Percentiles rank a stretch among this genome's conserved stretches.
Conservation (phyloP, 2,329 filamentous ascomycete genomes). For the Xylaria sp. region DNA sequence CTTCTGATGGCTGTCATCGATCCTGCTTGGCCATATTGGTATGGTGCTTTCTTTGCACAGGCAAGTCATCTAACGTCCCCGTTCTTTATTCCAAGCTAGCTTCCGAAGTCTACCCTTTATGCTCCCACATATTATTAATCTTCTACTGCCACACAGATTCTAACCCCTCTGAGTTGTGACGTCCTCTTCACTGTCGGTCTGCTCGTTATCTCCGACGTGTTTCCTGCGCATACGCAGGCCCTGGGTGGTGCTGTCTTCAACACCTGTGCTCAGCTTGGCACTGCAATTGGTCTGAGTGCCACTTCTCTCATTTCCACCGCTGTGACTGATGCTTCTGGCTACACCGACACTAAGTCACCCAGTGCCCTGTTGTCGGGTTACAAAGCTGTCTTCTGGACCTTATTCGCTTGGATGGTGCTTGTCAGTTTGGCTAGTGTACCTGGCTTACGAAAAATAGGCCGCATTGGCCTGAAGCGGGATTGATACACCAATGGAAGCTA, state of each 20-base stretch:
- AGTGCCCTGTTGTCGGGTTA: slow-evolving; percentile 19
- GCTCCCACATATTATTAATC: not conserved
- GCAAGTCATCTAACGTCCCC: not conserved
- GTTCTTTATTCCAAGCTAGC: not conserved
- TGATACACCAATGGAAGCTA: no score
- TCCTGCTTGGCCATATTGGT: slow-evolving; percentile 57
- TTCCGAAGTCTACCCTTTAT: no score
- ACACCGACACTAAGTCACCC: slow-evolving; percentile 3
- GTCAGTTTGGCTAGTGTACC: not conserved
- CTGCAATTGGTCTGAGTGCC: slow-evolving; percentile 14
- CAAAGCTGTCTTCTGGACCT: slow-evolving; percentile 19
- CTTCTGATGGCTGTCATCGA: slow-evolving; percentile 60
- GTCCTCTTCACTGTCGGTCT: slow-evolving; percentile 60
- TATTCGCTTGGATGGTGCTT: not conserved
- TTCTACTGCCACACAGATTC: not conserved
- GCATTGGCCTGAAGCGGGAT: no score
- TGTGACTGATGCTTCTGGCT: slow-evolving; percentile 1
- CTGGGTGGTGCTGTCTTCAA: slow-evolving; percentile 21
- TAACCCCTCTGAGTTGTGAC: slow-evolving; percentile 46
- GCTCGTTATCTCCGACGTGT: slow-evolving; percentile 12
- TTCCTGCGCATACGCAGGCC: slow-evolving; percentile 13
- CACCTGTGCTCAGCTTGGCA: slow-evolving; percentile 21
- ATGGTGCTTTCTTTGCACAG: slow-evolving; percentile 48
- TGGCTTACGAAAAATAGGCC: not conserved
- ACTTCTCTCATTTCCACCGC: slow-evolving; percentile 12